Percentiles rank a stretch among this genome's conserved stretches.
phyloP scores from a whole-genome alignment of 1,284 basidiomycete species.

The Naganishia albida region DNA sequence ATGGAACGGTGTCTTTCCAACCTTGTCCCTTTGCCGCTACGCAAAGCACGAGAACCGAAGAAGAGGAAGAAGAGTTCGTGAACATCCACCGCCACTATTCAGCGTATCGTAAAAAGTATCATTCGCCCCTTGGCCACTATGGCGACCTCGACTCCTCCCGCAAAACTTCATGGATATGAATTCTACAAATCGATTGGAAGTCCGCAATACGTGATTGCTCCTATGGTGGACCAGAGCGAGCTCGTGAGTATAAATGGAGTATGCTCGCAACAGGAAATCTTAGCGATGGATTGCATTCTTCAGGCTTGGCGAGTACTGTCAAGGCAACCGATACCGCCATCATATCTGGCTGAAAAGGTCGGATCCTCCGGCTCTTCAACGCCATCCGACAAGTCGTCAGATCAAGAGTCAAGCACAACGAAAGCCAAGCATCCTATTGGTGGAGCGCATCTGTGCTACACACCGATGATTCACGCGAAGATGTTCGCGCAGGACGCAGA shows the following conservation, averaged over 20 bases:
- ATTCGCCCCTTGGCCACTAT: slow-evolving; percentile 25
- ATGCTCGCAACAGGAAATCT: not conserved
- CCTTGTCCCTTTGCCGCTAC: not conserved
- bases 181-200: slow-evolving; percentile 80
- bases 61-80: not conserved
- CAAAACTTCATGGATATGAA: slow-evolving; percentile 74
- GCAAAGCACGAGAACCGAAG: not conserved
- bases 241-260: slow-evolving; percentile 63
- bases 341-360: slow-evolving; percentile 1
- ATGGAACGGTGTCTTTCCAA: not conserved
- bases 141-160: slow-evolving; percentile 30
- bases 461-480: slow-evolving; percentile 97
- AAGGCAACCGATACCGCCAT: slow-evolving; percentile 67
- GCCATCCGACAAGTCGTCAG: not conserved
- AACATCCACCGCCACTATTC: not conserved
- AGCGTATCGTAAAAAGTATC: not conserved
- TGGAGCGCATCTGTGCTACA: slow-evolving; percentile 73
- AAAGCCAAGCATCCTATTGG: slow-evolving; percentile 42
- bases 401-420: slow-evolving; percentile 16
- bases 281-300: not conserved
- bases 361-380: slow-evolving; percentile 4
- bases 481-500: slow-evolving; percentile 63
- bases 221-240: slow-evolving; percentile 98
- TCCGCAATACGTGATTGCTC: slow-evolving; percentile 86
- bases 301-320: slow-evolving; percentile 91